Base-by-base conservation (phyloP, 805 yeast genomes). In the Wickerhamomyces queroliae region DNA sequence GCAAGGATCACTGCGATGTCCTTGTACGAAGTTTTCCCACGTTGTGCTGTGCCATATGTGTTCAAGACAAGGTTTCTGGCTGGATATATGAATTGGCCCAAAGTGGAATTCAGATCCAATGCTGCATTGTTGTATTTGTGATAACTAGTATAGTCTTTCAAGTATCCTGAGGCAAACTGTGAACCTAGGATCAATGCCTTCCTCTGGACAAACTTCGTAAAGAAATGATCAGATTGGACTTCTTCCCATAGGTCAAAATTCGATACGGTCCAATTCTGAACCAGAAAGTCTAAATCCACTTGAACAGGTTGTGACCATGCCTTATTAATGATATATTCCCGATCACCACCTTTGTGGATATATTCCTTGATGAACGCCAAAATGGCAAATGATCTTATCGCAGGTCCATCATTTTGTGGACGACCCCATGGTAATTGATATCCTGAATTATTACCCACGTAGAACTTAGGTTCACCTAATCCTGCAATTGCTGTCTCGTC, bases 181-280 rank as follows among this genome's bases (percentile, higher is more conserved):
- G 72, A 55, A 1, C 84, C 89, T 33, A 70, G 64, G 17, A 62
- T 55, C 15, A 83, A 46, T 1, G 86, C 79, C 43, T 74, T 70
- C 41, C 78, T 62, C 56, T 83, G 89, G 7, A 80, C 76, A 48
- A 79, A 58, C 17, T 78, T 63, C 2, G 89, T 83, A 58, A 80
- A 84, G 43, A 81, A 72, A 53, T 83, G 93, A 41, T 64, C 43
- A 0, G 84, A 73, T 40, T 76, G 55, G 36, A 79, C 62, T 56
- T 83, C 93, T 59, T 83, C 93, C 93, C 93, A 83, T 33, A 84
- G 61, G 58, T 83, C 93, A 62, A 81, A 83, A 7, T 85, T 80
- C 5, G 58, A 57, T 15, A 58, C 47, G 19, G 59, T 51, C 90
- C 90, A 84, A 45, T 65, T 62, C 11, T 56, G 52, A 22, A 69